Base-by-base conservation (phyloP, 345 rosid species). In the Euphorbia pulcherrima region DNA sequence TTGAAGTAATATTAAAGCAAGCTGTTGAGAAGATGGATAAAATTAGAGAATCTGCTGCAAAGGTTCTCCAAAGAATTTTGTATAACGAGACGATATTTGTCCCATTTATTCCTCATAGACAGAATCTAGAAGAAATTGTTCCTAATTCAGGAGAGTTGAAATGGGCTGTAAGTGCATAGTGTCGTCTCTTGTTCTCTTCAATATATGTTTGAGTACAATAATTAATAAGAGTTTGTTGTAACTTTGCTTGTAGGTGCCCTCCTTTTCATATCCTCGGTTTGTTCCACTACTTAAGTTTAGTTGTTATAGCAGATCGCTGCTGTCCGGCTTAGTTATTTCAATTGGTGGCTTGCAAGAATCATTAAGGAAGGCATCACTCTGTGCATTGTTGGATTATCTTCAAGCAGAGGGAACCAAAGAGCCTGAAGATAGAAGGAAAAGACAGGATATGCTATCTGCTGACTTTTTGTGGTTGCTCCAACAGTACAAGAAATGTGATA, bases 1-100 rank as follows among this genome's bases (percentile, higher is more conserved):
- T 89, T 68, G 82, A 87, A 51, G 87, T 86, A 47, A 83, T 91
- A 52, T 61, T 79, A 62, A 94, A 91, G 90, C 97, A 91, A 80
- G 92, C 96, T 56, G 87, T 89, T 23, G 99, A 91, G 83, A 94
- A 94, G 75, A 84, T 94, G 90, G 99, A 94, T 76, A 94, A 88
- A 74, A 60, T 94, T 66, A 84, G 99, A 85, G 99, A 94, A 84
- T 83, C 80, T 35, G 89, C 99, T 75, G 90, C 95, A 33, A 88
- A 85, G 68, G 85, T 72, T 78, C 90, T 94, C 27, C 92, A 77
- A 60, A 86, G 88, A 83, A 85, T 88, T 71, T 75, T 91, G 83
- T 85, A 89, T 80, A 76, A 84, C 63, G 30, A 80, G 62, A 73
- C 75, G 61, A 72, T 76, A 56, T 76, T 74, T 48, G 68, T 94